Base-by-base conservation (phyloP, 2,329 filamentous ascomycete species). In the Cercospora sp. region DNA sequence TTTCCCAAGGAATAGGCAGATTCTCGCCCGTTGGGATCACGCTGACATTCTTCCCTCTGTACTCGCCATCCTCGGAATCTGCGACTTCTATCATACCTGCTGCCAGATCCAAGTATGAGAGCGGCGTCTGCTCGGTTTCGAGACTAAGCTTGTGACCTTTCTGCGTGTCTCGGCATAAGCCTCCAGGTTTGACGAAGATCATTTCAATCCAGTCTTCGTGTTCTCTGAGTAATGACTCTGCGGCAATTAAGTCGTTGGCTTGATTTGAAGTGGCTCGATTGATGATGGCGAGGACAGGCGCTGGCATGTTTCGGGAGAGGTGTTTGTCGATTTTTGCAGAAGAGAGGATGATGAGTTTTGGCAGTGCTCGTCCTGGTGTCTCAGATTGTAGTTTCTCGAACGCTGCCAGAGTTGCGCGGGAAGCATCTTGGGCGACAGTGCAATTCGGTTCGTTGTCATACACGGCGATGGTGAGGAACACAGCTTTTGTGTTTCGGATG, bases 51-150 rank as follows among this genome's bases (percentile, higher is more conserved):
- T 28, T 61, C 2, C 59, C 59, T 42, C 51, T 59, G 48, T 62
- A 66, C 8, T 39, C 7, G 16, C 48, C 64, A 3, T 16, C 33
- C 13, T 18, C 16, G 12, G 62, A 61, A 31, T 69, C 58, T 0
- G 79, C 82, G 5, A 80, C 80, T 72, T 86, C 82, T 13, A 85
- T 76, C 84, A 86, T 86, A 0, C 71, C 83, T 1, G 80, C 82
- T 1, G 82, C 78, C 10, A 85, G 71, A 69, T 85, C 83, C 5
- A 81, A 36, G 57, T 81, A 85, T 2, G 74, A 77, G 2, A 85
- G 30, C 28, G 78, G 78, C 9, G 73, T 79, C 57, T 81, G 75
- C 60, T 81, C 72, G 7, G 79, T 72, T 39, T 75, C 73, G 0
- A 81, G 60, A 28, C 72, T 82, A 9, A 86, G 69, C 55, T 63